phyloP scores from a whole-genome alignment of 495 filamentous ascomycete genomes.

The Podospora pseudopauciseta region DNA sequence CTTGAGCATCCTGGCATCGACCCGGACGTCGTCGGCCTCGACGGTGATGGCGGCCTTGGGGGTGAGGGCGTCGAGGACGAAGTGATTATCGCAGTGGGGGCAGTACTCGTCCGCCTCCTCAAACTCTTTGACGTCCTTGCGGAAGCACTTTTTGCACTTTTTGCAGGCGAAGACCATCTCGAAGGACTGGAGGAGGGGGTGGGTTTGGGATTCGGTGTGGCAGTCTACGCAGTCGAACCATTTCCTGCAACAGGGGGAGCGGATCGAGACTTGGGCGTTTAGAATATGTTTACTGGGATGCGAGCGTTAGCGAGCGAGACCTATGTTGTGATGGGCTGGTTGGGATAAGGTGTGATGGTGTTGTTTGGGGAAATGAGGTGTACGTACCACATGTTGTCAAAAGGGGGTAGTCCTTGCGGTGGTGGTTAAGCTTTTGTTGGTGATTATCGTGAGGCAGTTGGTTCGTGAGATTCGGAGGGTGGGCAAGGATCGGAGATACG shows the following conservation, averaged over 20 bases:
- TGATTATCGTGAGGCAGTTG: neutral
- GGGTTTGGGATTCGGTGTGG: constrained; percentile 75
- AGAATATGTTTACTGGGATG: constrained; percentile 79
- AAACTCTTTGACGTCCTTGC: constrained; percentile 85
- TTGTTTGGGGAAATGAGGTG: neutral
- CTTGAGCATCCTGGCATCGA: constrained; percentile 86
- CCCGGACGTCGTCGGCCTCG: constrained; percentile 83
- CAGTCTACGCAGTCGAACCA: constrained; percentile 99
- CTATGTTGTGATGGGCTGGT: neutral
- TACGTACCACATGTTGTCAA: constrained; percentile 25
- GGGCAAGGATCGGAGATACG: neutral
- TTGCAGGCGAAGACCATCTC: constrained; percentile 98
- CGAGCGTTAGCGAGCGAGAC: neutral
- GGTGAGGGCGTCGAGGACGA: constrained; percentile 80
- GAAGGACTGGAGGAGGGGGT: constrained; percentile 66
- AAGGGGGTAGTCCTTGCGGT: neutral
- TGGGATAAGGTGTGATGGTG: neutral
- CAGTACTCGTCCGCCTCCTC: constrained; percentile 99
- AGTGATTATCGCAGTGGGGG: constrained; percentile 99
- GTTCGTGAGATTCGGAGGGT: neutral
- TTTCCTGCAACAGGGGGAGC: constrained; percentile 93
- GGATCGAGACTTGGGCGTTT: constrained; percentile 95
- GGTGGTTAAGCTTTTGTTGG: neutral
- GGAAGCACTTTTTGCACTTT: constrained; percentile 97
- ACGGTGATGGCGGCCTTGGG: constrained; percentile 76